phyloP scores from a whole-genome alignment of 352 stramenopile species.

The Hyaloperonospora brassicae region DNA sequence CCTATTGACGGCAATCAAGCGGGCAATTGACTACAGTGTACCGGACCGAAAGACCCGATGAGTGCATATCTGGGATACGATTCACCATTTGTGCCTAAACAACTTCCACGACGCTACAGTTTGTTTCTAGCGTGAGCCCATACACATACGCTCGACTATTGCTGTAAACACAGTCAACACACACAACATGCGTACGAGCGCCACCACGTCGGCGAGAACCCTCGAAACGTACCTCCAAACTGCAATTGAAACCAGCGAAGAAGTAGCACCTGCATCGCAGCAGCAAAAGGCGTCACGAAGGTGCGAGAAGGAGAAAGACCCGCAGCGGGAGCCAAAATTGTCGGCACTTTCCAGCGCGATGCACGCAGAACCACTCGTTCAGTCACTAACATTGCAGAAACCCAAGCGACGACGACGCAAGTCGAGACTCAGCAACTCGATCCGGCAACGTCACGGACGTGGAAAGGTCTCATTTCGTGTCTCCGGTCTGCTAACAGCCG shows the following conservation, averaged over 20 bases:
- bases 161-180: no score
- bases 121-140: no score
- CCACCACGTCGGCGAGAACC: no score
- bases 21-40: no score
- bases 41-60: no score
- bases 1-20: no score
- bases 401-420: conserved; percentile 19
- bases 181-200: no score
- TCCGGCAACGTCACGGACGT: conserved; percentile 4
- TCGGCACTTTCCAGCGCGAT: neutral
- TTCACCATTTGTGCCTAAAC: no score
- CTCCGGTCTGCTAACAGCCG: conserved; percentile 27
- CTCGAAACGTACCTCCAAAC: conserved; percentile 14
- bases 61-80: no score
- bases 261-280: neutral
- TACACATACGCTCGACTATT: no score
- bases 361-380: no score
- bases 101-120: no score
- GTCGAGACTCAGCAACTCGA: conserved; percentile 28
- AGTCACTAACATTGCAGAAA: neutral
- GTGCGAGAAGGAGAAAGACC: conserved; percentile 8
- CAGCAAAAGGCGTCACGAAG: conserved; percentile 10
- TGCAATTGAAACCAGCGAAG: conserved; percentile 11
- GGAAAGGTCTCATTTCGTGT: conserved; percentile 18
- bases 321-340: neutral